Conservation (phyloP, 306 rosid genomes). For the Fragaria iinumae region DNA sequence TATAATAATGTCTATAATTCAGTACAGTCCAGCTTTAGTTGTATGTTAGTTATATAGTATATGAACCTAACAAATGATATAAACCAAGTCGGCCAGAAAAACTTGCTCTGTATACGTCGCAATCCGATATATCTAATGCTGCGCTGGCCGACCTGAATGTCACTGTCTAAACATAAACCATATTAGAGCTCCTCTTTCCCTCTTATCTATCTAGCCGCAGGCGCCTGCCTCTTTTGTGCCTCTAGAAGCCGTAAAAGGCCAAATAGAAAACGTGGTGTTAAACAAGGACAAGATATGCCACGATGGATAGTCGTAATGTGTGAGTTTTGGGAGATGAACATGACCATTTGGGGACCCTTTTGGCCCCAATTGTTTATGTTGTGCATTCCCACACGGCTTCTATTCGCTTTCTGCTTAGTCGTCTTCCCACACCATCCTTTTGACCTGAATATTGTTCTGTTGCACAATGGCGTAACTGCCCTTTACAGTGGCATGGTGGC, state of each 20-base stretch:
- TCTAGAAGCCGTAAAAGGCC: constrained; percentile 11
- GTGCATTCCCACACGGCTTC: constrained; percentile 31
- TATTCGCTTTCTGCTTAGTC: not conserved
- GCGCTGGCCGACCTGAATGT: constrained; percentile 10
- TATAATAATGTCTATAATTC: not conserved
- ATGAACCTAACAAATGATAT: constrained; percentile 4
- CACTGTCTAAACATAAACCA: not conserved
- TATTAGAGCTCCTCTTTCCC: not conserved
- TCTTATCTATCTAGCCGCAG: not conserved
- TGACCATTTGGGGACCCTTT: constrained; percentile 1
- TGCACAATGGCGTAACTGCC: not conserved
- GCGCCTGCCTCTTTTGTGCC: not conserved
- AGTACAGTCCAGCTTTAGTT: not conserved
- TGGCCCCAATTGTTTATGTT: not conserved
- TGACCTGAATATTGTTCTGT: constrained; percentile 1
- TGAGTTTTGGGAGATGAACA: not conserved
- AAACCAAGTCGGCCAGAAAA: not conserved
- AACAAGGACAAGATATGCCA: constrained; percentile 18
- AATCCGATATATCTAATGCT: not conserved
- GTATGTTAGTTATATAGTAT: not conserved
- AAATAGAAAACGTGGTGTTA: constrained; percentile 23
- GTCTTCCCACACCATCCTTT: not conserved
- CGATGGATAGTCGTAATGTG: constrained; percentile 18
- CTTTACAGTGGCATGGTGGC: not conserved
- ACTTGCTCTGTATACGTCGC: not conserved